Evolutionary conservation across 1,139 yeast species (phyloP).

Genomic region (Kodamaea ohmeri): DNA sequence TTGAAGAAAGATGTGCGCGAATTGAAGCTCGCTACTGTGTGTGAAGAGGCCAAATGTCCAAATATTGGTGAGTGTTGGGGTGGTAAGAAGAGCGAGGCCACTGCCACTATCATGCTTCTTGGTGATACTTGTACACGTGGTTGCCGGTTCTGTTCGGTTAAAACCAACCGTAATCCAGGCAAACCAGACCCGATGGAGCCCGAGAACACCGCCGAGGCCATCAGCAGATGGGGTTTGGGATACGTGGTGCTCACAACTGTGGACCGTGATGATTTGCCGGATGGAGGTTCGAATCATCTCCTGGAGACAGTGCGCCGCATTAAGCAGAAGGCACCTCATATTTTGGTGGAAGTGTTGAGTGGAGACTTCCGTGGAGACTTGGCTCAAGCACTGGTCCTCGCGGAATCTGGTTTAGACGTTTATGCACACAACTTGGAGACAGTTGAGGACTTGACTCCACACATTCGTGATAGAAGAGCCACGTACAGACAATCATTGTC

Average conservation of each 20-base stretch:
- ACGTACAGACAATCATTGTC: slow-evolving; percentile 84
- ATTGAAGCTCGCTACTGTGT: slow-evolving; percentile 86
- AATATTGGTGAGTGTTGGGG: slow-evolving; percentile 99
- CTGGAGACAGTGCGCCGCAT: slow-evolving; percentile 83
- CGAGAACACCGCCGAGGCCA: slow-evolving; percentile 96
- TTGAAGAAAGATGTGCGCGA: slow-evolving; percentile 86
- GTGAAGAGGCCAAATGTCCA: slow-evolving; percentile 98
- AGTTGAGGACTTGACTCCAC: slow-evolving; percentile 92
- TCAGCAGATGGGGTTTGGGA: slow-evolving; percentile 97
- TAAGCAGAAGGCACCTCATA: slow-evolving; percentile 85
- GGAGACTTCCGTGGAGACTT: slow-evolving; percentile 95
- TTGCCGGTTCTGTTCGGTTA: slow-evolving; percentile 95
- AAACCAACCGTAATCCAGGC: slow-evolving; percentile 83
- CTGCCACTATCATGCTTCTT: slow-evolving; percentile 97
- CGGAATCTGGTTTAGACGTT: slow-evolving; percentile 86
- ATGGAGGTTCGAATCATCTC: slow-evolving; percentile 92
- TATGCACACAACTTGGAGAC: slow-evolving; percentile 97
- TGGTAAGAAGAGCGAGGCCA: slow-evolving; percentile 92
- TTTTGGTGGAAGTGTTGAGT: slow-evolving; percentile 86
- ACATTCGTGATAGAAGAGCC: slow-evolving; percentile 94
- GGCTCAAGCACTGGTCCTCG: slow-evolving; percentile 75
- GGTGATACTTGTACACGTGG: slow-evolving; percentile 99
- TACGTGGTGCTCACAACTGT: slow-evolving; percentile 97
- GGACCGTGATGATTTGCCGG: slow-evolving; percentile 90
- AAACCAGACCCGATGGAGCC: slow-evolving; percentile 96